phyloP scores from a whole-genome alignment of 1,139 yeast species.

The Blastobotrys illinoisensis region DNA sequence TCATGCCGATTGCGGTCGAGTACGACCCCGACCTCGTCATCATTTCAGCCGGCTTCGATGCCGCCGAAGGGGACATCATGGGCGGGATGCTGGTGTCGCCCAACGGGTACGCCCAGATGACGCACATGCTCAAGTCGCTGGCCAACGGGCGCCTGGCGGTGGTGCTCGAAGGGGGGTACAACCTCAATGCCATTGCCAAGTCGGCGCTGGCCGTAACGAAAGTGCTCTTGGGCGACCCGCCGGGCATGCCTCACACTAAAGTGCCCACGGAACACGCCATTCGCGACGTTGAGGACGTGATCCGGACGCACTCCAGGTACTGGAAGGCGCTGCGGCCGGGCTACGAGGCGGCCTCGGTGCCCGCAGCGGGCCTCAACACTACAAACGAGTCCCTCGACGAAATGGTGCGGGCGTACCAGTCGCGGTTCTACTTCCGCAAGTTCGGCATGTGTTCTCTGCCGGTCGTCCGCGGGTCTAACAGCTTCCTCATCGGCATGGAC shows the following conservation, averaged over 20 bases:
- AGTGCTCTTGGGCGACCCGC: constrained; percentile 91
- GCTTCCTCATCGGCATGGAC: constrained; percentile 41
- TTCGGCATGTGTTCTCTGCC: constrained; percentile 68
- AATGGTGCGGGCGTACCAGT: constrained; percentile 69
- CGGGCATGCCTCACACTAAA: constrained; percentile 68
- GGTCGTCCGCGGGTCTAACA: constrained; percentile 37
- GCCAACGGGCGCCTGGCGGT: constrained; percentile 88
- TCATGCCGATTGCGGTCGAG: constrained; percentile 84
- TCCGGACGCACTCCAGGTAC: constrained; percentile 72
- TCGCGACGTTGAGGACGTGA: constrained; percentile 82
- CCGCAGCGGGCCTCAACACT: background rate
- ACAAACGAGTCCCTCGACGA: constrained; percentile 33
- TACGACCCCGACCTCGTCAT: constrained; percentile 90
- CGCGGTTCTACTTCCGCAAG: constrained; percentile 46
- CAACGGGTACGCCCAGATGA: constrained; percentile 94
- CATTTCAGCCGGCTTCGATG: constrained; percentile 94
- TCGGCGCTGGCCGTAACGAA: constrained; percentile 92
- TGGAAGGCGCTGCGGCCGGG: constrained; percentile 89
- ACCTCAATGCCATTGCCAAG: constrained; percentile 80
- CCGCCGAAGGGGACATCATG: constrained; percentile 96
- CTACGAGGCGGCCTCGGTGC: constrained; percentile 34
- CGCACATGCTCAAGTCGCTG: constrained; percentile 79
- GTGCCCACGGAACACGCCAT: constrained; percentile 59
- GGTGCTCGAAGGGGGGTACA: constrained; percentile 94
- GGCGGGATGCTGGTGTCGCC: constrained; percentile 98